Base-by-base conservation (phyloP, 192 early-diverging fungal species). In the Fimicolochytrium jonesii region DNA sequence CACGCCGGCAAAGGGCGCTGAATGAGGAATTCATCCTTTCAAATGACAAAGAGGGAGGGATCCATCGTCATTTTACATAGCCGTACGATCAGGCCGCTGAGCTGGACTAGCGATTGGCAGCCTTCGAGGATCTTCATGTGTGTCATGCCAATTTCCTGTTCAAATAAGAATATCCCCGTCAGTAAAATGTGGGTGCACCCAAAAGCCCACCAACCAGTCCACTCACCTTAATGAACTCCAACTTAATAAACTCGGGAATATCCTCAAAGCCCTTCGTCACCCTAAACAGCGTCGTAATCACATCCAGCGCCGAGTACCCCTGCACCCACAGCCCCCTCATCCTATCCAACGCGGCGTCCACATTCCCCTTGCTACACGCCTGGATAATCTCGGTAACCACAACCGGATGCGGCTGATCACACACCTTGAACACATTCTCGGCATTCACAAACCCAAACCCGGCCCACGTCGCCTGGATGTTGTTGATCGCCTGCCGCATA, bases 401-500 rank as follows among this genome's bases (percentile, higher is more conserved):
- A 9, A 88, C 87, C 0, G 96, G 96, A 65, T 94, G 91, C 26
- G 96, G 96, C 66, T 92, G 92, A 66, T 99, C 96, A 72, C 96
- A 99, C 1, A 99, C 92, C 51, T 92, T 93, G 76, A 90, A 99
- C 4, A 97, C 94, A 60, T 96, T 92, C 18, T 94, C 92, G 2
- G 83, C 79, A 37, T 87, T 87, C 7, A 99, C 78, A 64, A 87
- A 81, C 7, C 85, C 86, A 61, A 95, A 97, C 25, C 93, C 94
- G 45, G 88, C 87, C 59, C 77, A 81, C 0, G 94, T 91, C 15
- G 92, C 85, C 73, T 97, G 94, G 39, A 99, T 75, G 57, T 97
- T 96, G 67, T 97, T 99, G 64, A 99, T 83, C 2, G 92, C 96
- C 74, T 97, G 96, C 22, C 96, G 87, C 94, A 99, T 96, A 64